Conservation (phyloP, 306 rosid genomes). For the Styphnolobium japonicum region DNA sequence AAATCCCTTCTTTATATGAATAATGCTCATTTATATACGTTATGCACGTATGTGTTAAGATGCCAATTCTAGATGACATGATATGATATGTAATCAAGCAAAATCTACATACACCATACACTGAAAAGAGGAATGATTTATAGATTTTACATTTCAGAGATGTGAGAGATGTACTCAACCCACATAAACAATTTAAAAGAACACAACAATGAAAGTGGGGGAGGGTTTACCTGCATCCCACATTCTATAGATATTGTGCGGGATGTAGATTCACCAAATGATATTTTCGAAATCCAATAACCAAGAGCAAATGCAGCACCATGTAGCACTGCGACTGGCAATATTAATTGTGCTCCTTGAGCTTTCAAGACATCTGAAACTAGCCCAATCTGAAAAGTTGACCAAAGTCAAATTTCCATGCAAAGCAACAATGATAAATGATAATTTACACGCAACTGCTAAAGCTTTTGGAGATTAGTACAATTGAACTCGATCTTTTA, state of each 20-base stretch:
- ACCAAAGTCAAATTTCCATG: constrained; percentile 11
- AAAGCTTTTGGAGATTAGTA: neutral
- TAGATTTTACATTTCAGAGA: neutral
- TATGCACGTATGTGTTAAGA: neutral
- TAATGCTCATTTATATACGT: neutral
- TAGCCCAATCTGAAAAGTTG: constrained; percentile 76
- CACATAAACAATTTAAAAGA: neutral
- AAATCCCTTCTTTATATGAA: neutral
- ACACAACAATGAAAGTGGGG: neutral
- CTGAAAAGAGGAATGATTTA: neutral
- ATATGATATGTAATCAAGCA: neutral
- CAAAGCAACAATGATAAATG: constrained; percentile 6
- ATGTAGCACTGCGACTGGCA: constrained; percentile 80
- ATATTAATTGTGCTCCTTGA: constrained; percentile 76
- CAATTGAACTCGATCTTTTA: neutral
- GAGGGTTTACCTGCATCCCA: constrained; percentile 81
- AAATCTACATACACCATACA: neutral
- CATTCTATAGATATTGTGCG: constrained; percentile 97
- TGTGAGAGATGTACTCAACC: neutral
- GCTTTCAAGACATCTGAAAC: constrained; percentile 79
- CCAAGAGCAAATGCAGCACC: constrained; percentile 89
- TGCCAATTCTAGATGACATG: neutral
- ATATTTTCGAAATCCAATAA: constrained; percentile 73
- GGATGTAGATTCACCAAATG: constrained; percentile 96
- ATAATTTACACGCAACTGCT: constrained; percentile 7